Evolutionary conservation across 345 rosid genomes (phyloP).

Genomic region (Orychophragmus violaceus): DNA sequence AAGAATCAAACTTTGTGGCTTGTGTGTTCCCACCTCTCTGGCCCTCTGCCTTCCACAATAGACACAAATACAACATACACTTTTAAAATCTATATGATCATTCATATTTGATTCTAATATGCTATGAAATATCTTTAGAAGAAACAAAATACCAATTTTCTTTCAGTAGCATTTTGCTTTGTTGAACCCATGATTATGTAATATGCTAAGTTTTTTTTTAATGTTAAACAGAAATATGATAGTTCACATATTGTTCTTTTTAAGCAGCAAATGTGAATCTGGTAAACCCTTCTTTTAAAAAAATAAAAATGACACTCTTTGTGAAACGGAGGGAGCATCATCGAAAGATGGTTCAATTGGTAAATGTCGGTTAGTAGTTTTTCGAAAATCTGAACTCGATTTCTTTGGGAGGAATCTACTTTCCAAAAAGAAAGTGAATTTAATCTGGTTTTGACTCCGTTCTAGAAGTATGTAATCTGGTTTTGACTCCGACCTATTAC

Average conservation of each 20-base stretch:
- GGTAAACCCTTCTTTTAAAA: too few species aligned
- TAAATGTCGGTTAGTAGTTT: too few species aligned
- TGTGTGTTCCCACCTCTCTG: not conserved
- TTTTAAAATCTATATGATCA: not conserved
- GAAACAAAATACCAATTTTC: not conserved
- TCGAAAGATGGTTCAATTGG: too few species aligned
- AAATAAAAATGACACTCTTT: too few species aligned
- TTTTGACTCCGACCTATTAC: too few species aligned
- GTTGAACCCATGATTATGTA: not conserved
- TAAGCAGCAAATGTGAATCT: not conserved
- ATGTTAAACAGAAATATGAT: not conserved
- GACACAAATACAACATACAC: not conserved
- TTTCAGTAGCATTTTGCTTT: not conserved
- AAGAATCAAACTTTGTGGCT: conserved; percentile 14
- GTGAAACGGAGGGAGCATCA: too few species aligned
- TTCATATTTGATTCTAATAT: not conserved
- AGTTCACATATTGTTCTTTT: not conserved
- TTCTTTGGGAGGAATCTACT: too few species aligned
- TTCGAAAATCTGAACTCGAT: too few species aligned
- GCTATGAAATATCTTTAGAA: not conserved
- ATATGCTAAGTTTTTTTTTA: not conserved
- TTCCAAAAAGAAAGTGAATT: too few species aligned
- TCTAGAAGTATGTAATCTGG: too few species aligned
- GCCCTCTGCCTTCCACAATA: not conserved
- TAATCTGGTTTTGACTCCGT: too few species aligned